phyloP scores from a whole-genome alignment of 2,329 filamentous ascomycete genomes.

The Trematosphaeria pertusa region DNA sequence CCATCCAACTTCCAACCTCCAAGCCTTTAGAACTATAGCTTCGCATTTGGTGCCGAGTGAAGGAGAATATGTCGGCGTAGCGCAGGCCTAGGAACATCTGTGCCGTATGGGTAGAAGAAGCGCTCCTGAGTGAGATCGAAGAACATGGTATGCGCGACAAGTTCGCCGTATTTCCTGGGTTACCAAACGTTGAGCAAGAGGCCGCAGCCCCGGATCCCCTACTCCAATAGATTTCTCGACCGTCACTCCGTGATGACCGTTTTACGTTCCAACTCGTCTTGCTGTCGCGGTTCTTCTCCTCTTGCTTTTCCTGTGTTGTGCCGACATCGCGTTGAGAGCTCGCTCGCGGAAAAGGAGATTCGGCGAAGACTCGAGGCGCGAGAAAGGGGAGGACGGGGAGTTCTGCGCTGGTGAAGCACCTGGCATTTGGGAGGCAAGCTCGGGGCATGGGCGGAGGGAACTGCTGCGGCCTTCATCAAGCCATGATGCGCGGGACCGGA shows the following conservation, averaged over 20 bases:
- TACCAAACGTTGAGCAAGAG: too few relatives aligned
- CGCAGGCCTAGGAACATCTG: constrained; percentile 23
- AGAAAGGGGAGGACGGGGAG: constrained; percentile 48
- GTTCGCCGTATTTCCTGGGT: not conserved
- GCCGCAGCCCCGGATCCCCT: too few relatives aligned
- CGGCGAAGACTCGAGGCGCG: constrained; percentile 44
- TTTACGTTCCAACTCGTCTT: not conserved
- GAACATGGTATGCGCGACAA: too few relatives aligned
- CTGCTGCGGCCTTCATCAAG: constrained; percentile 33
- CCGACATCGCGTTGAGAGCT: constrained; percentile 18
- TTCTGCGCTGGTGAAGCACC: constrained; percentile 39
- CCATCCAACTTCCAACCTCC: too few relatives aligned
- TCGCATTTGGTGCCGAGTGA: constrained; percentile 20
- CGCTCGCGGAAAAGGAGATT: constrained; percentile 21
- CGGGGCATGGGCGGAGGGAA: constrained; percentile 40
- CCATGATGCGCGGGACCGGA: constrained; percentile 32
- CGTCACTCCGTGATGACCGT: too few relatives aligned
- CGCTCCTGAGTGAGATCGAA: too few relatives aligned
- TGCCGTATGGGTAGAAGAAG: too few relatives aligned
- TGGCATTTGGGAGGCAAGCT: constrained; percentile 37
- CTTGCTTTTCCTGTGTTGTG: constrained; percentile 24
- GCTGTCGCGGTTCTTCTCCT: constrained; percentile 1
- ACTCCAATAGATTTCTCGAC: too few relatives aligned
- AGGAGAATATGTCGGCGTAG: constrained; percentile 34
- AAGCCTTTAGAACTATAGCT: constrained; percentile 15